Conservation (phyloP, 129 eudicot species). For the Pittosporum tobira region DNA sequence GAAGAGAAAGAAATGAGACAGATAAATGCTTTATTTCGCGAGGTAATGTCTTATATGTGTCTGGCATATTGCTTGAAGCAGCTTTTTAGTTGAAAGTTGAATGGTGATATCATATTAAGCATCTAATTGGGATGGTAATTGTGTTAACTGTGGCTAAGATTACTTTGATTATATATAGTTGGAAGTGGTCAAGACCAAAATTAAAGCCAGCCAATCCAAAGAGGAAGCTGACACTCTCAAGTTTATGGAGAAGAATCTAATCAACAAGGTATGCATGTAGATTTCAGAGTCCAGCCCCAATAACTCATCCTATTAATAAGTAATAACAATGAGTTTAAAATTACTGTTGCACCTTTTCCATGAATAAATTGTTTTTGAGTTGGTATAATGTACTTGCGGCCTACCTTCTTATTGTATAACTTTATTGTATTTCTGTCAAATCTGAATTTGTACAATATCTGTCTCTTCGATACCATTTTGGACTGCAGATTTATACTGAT, state of each 20-base stretch:
- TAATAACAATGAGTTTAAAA: background rate
- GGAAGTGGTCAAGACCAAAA: conserved; percentile 50
- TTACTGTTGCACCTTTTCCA: background rate
- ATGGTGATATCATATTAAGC: background rate
- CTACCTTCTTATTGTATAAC: background rate
- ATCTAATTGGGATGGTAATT: background rate
- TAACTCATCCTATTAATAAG: too few relatives aligned
- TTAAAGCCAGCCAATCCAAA: conserved; percentile 55
- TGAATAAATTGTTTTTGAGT: background rate
- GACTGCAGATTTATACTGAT: conserved; percentile 68
- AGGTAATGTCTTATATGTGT: conserved; percentile 42
- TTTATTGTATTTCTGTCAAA: background rate
- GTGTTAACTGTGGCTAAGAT: conserved; percentile 7
- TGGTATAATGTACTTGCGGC: background rate
- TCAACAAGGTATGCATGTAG: conserved; percentile 52
- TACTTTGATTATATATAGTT: conserved; percentile 35
- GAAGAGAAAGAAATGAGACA: conserved; percentile 82
- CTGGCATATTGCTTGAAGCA: background rate
- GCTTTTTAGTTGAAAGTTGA: background rate
- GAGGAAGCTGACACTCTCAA: conserved; percentile 79
- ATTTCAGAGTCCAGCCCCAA: too few relatives aligned
- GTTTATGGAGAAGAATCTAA: conserved; percentile 60
- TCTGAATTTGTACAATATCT: background rate
- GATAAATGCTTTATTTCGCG: conserved; percentile 77
- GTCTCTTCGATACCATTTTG: conserved; percentile 10